Percentiles rank a stretch among this genome's conserved stretches.
phyloP scores from a whole-genome alignment of 441 rosid genomes.

The Croton setiger region DNA sequence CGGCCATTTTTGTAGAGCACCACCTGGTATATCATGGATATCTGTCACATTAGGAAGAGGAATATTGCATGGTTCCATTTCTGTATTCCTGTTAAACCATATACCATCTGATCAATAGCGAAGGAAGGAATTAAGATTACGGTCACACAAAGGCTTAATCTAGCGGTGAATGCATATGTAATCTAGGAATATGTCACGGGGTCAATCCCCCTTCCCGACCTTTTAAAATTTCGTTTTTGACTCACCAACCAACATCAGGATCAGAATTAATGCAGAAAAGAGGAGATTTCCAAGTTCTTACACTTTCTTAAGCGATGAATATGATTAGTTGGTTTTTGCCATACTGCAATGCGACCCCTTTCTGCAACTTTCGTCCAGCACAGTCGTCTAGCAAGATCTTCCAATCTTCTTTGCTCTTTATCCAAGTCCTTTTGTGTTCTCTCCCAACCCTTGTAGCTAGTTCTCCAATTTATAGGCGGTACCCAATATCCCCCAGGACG shows the following conservation, averaged over 20 bases:
- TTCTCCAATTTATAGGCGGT: conserved; percentile 54
- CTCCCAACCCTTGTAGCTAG: conserved; percentile 42
- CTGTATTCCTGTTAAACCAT: conserved; percentile 36
- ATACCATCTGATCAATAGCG: too few species aligned
- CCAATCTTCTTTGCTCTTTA: conserved; percentile 45
- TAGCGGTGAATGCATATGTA: too few species aligned
- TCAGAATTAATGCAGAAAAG: conserved; percentile 35
- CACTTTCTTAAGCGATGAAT: conserved; percentile 37
- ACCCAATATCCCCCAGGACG: conserved; percentile 67
- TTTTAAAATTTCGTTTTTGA: too few species aligned
- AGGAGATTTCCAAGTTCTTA: conserved; percentile 34
- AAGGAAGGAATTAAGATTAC: too few species aligned
- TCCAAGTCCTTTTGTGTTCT: conserved; percentile 35
- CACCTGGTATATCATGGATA: conserved; percentile 32
- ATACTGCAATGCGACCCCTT: conserved; percentile 44
- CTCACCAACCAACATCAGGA: conserved; percentile 54
- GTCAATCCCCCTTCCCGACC: too few species aligned
- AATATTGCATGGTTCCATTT: conserved; percentile 55
- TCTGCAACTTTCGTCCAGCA: conserved; percentile 69
- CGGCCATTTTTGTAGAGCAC: conserved; percentile 46
- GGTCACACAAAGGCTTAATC: too few species aligned
- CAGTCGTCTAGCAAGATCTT: conserved; percentile 45
- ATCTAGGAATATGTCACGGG: too few species aligned
- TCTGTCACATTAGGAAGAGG: conserved; percentile 40
- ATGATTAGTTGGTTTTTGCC: conserved; percentile 68